Conservation (phyloP, 805 yeast genomes). For the Starmerella vaccinii region DNA sequence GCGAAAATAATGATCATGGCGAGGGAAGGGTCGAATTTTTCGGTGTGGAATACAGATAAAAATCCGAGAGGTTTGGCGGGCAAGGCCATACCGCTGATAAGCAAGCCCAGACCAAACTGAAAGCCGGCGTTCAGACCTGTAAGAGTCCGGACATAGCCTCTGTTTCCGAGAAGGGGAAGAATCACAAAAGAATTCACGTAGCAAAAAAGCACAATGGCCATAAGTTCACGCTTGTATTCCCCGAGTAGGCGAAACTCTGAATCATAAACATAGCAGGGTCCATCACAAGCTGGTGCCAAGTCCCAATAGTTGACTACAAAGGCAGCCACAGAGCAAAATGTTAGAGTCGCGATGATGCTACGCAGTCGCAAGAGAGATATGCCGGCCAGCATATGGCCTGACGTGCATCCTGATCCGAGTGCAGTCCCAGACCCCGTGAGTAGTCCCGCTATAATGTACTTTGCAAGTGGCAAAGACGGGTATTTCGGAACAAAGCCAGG, state of each 20-base stretch:
- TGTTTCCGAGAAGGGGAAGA: neutral
- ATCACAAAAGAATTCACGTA: neutral
- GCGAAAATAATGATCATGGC: constrained; percentile 37
- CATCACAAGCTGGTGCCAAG: constrained; percentile 11
- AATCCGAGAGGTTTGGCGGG: constrained; percentile 41
- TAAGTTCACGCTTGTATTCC: neutral
- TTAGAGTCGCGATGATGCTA: constrained; percentile 38
- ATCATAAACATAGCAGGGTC: constrained; percentile 2
- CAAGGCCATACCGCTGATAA: constrained; percentile 40
- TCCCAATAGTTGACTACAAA: constrained; percentile 7
- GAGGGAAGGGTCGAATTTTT: constrained; percentile 41
- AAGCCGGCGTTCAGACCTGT: constrained; percentile 26
- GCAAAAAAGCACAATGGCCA: neutral
- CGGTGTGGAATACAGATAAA: constrained; percentile 32
- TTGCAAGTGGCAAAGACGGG: neutral
- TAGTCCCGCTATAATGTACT: constrained; percentile 31
- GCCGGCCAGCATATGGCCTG: constrained; percentile 47
- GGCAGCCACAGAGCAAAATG: constrained; percentile 34
- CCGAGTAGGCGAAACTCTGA: neutral
- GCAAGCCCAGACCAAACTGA: constrained; percentile 40
- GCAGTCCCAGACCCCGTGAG: constrained; percentile 42
- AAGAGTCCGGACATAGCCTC: neutral
- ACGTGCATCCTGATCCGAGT: constrained; percentile 43
- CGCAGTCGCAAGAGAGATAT: constrained; percentile 39
- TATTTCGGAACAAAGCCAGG: constrained; percentile 12